Base-by-base conservation (phyloP, 306 rosid species). In the Gastrolobium villosum region DNA sequence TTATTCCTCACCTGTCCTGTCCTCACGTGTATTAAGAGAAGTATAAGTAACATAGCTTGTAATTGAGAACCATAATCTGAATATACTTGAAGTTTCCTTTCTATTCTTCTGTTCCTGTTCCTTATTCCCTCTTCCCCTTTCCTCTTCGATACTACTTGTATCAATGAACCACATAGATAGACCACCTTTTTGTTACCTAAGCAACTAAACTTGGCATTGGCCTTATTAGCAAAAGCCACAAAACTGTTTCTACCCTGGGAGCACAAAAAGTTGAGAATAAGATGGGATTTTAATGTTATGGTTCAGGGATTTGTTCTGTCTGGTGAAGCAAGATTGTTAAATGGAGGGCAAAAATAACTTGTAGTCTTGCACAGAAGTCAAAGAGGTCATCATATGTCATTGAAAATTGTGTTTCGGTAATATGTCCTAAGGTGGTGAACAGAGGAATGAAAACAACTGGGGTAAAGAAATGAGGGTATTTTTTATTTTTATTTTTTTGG, bases 251-350 rank as follows among this genome's bases (percentile, higher is more conserved):
- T 66, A 28, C 55, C 39, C 52, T 65, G 54, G 39, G 10, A 43
- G 53, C 30, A 43, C 5, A 9, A 65, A 65, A 26, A n/a, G 13
- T 13, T 41, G 36, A 62, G 9, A 48, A 20, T 65, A 44, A 66
- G 55, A 28, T 46, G 43, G 57, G 30, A 67, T 31, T 46, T 44
- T 73, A 41, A 45, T 60, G 70, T 15, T 46, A 45, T 3, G 49
- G 34, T 61, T 61, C 28, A 74, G 48, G 26, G 1, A 34, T 45
- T 36, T 74, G 49, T 36, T 59, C 15, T 74, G 11, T 46, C 5
- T 44, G 26, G 61, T 74, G 60, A 46, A 74, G 44, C 66, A 35
- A 44, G 59, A 59, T 34, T 59, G 35, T 70, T 49, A 70, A 49
- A 70, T 26, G n/a, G 8, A 49, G 45, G 20, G 37, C 34, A 37